These are phyloP conservation scores for Ogataea allantospora DNA, from an alignment of 805 yeast species.

Conservation along the genomic window DNA sequence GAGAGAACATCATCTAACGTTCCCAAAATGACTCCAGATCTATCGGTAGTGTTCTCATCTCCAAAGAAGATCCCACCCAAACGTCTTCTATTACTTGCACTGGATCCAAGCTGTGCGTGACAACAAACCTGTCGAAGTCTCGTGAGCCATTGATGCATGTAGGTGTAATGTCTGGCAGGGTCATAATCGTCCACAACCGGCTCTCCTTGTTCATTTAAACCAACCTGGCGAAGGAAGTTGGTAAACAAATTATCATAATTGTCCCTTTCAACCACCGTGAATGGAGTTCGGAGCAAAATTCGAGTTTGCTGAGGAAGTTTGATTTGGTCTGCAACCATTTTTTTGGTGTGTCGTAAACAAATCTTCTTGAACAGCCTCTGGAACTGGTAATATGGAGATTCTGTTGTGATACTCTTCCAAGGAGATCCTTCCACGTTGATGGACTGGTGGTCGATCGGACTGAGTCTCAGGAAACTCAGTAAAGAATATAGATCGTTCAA, in stretches of 20 bases:
- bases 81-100: constrained; percentile 8
- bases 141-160: constrained; percentile 69
- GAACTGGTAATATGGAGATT: constrained; percentile 40
- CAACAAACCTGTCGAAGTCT: constrained; percentile 78
- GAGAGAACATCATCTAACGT: constrained; percentile 68
- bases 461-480: constrained; percentile 59
- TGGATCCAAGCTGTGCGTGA: constrained; percentile 55
- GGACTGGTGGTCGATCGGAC: constrained; percentile 53
- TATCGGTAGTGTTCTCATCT: constrained; percentile 10
- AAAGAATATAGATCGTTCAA: constrained; percentile 70
- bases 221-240: constrained; percentile 57
- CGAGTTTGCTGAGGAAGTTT: constrained; percentile 76
- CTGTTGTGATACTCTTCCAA: constrained; percentile 28
- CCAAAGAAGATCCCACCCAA: constrained; percentile 4
- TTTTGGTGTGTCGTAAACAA: constrained; percentile 79
- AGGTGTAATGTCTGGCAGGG: constrained; percentile 40
- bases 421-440: constrained; percentile 21
- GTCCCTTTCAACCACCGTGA: constrained; percentile 81
- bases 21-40: constrained; percentile 31
- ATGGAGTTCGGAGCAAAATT: constrained; percentile 65
- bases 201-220: constrained; percentile 49
- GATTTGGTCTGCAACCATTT: constrained; percentile 76
- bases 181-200: constrained; percentile 51
- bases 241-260: constrained; percentile 66
- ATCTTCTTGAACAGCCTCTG: constrained; percentile 49